Evolutionary conservation across 371 early-diverging fungal species (phyloP).

Genomic region (Syncephalastrum sp.): DNA sequence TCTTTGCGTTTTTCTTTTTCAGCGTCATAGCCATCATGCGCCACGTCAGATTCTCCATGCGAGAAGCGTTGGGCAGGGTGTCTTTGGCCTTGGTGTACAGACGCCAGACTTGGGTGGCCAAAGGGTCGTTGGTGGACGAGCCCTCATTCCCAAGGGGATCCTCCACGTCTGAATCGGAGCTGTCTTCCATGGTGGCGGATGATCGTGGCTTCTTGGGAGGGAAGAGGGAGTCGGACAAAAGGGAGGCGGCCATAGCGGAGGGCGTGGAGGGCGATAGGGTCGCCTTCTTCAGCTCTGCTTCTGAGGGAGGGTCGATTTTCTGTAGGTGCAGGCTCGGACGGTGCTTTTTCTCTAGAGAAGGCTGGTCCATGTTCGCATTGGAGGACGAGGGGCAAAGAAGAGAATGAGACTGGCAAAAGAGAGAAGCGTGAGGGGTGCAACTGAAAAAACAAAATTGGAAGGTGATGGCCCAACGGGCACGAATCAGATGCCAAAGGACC

Average conservation of each 20-base stretch:
- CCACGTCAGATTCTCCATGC: conserved; percentile 71
- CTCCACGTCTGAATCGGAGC: conserved; percentile 43
- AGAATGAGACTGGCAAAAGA: conserved; percentile 6
- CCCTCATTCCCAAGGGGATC: conserved; percentile 16
- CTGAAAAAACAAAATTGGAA: too few species aligned
- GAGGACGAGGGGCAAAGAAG: neutral
- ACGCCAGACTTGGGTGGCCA: conserved; percentile 61
- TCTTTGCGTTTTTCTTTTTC: conserved; percentile 43
- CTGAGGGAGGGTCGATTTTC: conserved; percentile 8
- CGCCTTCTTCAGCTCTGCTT: conserved; percentile 10
- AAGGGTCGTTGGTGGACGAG: conserved; percentile 48
- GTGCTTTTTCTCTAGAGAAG: conserved; percentile 6
- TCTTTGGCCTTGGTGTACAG: conserved; percentile 66
- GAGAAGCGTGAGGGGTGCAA: conserved; percentile 1
- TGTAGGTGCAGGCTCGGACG: conserved; percentile 13
- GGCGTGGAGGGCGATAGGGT: conserved; percentile 25
- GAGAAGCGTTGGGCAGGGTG: conserved; percentile 54
- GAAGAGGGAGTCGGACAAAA: conserved; percentile 29
- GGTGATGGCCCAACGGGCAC: too few species aligned
- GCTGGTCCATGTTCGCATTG: conserved; percentile 10
- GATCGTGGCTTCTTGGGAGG: conserved; percentile 29
- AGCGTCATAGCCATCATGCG: conserved; percentile 65
- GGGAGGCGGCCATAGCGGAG: conserved; percentile 25
- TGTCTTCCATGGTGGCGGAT: conserved; percentile 23
- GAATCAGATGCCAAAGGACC: too few species aligned